A percentile compares a stretch with the other conserved stretches of the same genome.
Evolutionary conservation across 768 basidiomycete species (phyloP).

Genomic region (Panus rudis): DNA sequence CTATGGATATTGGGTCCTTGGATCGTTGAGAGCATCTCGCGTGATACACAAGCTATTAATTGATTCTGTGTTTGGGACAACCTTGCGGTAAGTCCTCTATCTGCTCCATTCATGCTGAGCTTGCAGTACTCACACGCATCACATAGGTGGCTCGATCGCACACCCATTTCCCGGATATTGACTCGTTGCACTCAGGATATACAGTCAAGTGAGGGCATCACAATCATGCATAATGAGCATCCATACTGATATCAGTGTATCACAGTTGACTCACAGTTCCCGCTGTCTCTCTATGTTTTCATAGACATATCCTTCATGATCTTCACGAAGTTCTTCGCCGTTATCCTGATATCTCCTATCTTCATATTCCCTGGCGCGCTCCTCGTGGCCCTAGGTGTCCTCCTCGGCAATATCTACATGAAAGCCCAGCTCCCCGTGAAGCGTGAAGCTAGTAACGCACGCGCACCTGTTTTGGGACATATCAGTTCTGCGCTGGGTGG

Average conservation of each 20-base stretch:
- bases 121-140: not conserved
- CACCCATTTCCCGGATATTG: constrained; percentile 48
- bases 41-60: constrained; percentile 46
- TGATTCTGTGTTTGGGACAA: constrained; percentile 48
- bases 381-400: constrained; percentile 29
- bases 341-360: constrained; percentile 31
- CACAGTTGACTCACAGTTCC: constrained; percentile 28
- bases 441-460: constrained; percentile 43
- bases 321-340: constrained; percentile 29
- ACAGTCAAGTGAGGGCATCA: constrained; percentile 13
- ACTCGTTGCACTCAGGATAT: constrained; percentile 60
- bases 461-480: constrained; percentile 41
- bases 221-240: not conserved
- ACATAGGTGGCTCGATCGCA: constrained; percentile 38
- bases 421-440: constrained; percentile 50
- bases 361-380: constrained; percentile 33
- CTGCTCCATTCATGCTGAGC: too few species aligned
- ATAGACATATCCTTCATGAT: constrained; percentile 24
- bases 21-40: constrained; percentile 46
- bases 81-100: constrained; percentile 45
- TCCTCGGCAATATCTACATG: constrained; percentile 44
- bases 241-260: not conserved
- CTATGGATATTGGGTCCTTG: constrained; percentile 33
- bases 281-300: constrained; percentile 15
- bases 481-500: constrained; percentile 49